Evolutionary conservation across 371 early-diverging fungal species (phyloP).

Genomic region (Rhizopus arrhizus): DNA sequence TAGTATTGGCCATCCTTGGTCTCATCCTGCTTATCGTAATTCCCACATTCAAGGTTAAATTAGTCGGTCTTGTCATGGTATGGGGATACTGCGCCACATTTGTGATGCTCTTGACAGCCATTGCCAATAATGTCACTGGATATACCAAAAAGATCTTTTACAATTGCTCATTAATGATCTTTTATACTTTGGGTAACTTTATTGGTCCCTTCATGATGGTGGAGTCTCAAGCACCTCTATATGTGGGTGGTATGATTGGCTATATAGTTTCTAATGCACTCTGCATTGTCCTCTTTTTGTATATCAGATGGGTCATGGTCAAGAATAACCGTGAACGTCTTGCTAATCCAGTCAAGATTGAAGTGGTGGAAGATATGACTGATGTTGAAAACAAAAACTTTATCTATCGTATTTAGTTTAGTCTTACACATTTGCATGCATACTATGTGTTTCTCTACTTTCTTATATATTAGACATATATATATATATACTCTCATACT

Average conservation of each 20-base stretch:
- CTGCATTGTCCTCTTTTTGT: conserved; percentile 28
- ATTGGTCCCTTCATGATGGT: conserved; percentile 42
- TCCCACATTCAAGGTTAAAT: conserved; percentile 36
- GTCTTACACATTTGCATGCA: too few relatives aligned
- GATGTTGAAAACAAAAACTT: conserved; percentile 30
- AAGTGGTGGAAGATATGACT: conserved; percentile 24
- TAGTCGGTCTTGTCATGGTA: conserved; percentile 36
- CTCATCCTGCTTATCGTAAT: conserved; percentile 42
- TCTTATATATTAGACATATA: too few relatives aligned
- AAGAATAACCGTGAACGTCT: conserved; percentile 28
- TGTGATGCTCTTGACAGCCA: conserved; percentile 11
- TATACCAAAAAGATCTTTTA: conserved; percentile 43
- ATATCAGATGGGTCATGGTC: conserved; percentile 21
- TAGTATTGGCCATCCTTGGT: conserved; percentile 36
- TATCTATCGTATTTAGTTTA: conserved; percentile 23
- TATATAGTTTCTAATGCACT: conserved; percentile 30
- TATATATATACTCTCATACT: too few relatives aligned
- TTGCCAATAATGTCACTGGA: conserved; percentile 37
- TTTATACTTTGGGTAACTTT: conserved; percentile 36
- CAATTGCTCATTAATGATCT: conserved; percentile 22
- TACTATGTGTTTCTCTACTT: too few relatives aligned
- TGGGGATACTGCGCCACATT: conserved; percentile 36
- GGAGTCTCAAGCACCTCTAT: conserved; percentile 31
- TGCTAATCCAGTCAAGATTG: conserved; percentile 4
- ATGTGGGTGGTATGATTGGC: conserved; percentile 35